These are phyloP conservation scores for Globisporangium acanthophoron DNA, from an alignment of 352 stramenopile genomes.

Conservation along the genomic window DNA sequence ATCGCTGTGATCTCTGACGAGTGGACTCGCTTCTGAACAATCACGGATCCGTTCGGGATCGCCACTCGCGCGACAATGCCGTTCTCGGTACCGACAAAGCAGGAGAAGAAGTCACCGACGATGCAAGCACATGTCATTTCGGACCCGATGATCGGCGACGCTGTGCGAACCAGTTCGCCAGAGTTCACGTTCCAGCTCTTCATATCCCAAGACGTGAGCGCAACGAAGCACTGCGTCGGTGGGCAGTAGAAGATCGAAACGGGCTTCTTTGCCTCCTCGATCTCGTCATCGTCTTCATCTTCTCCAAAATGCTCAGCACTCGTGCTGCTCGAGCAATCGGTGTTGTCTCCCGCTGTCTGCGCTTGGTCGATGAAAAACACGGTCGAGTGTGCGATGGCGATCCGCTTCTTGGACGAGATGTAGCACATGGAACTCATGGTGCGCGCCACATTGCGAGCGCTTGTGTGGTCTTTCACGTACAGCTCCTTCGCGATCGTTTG, in stretches of 20 bases:
- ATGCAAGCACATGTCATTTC: constrained; percentile 29
- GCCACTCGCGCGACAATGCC: constrained; percentile 32
- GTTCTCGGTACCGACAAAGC: constrained; percentile 33
- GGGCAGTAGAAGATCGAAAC: constrained; percentile 25
- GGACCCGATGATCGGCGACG: constrained; percentile 15
- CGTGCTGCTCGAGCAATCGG: not conserved
- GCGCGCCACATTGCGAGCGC: constrained; percentile 4
- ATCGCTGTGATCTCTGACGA: constrained; percentile 17
- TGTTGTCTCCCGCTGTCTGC: not conserved
- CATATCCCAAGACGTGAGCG: constrained; percentile 24
- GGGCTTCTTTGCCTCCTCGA: constrained; percentile 28
- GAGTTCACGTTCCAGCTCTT: constrained; percentile 22
- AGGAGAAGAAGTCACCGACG: constrained; percentile 36
- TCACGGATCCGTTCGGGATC: constrained; percentile 23
- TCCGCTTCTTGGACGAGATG: constrained; percentile 20
- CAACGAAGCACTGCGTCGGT: constrained; percentile 23
- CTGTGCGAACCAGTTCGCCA: constrained; percentile 15
- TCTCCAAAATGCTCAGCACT: not conserved
- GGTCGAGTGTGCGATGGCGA: constrained; percentile 43
- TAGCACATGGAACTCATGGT: constrained; percentile 30
- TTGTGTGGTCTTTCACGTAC: constrained; percentile 24
- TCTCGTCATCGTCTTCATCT: constrained; percentile 2
- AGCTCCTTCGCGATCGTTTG: constrained; percentile 31
- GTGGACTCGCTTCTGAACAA: constrained; percentile 27
- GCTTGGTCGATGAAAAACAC: constrained; percentile 51